Base-by-base conservation (phyloP, 139 green algal species). In the Micractinium conductrix region DNA sequence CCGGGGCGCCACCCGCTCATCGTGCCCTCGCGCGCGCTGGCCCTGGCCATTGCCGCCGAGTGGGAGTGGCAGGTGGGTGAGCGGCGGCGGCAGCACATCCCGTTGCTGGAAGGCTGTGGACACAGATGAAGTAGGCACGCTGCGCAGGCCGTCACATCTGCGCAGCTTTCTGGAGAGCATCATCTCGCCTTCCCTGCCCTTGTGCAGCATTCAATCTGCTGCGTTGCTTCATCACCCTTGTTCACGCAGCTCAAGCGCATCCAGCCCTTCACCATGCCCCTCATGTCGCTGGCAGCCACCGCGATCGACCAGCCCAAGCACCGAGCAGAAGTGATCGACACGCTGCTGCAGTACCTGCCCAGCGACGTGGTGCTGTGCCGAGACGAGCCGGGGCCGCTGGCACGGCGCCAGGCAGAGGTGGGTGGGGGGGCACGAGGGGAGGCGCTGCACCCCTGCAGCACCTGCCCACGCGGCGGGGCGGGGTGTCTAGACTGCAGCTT, bases 271-370 rank as follows among this genome's bases (percentile, higher is more conserved):
- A 95, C 95, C n/a, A 99, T 99, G 96, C 96, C 97, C 4, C 85
- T 99, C 6, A 99, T 97, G 93, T 93, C 91, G 55, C 87, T 99
- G 33, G 93, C 92, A 55, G 91, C 94, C n/a, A 99, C 95, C 10
- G 93, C 96, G 0, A 93, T 99, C 35, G 96, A 99, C 80, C 90
- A 98, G 90, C 94, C 94, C 60, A 93, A 94, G 74, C 82, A 89
- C 2, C 81, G 91, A 0, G 76, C 90, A 1, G 78, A 84, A 21
- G 91, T 98, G 16, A 91, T 98, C 0, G 89, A 93, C 35, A 93
- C 89, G 24, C 84, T 99, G 80, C 76, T 98, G 70, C 91, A 92
- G 80, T 98, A 95, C 87, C 84, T 99, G 2, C 90, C 96, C 79
- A 96, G 96, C 17, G 97, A 99, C 85, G 65, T 83, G 4, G 89